phyloP scores from a whole-genome alignment of 1,284 basidiomycete genomes.

The Lignosus rhinocerotis region DNA sequence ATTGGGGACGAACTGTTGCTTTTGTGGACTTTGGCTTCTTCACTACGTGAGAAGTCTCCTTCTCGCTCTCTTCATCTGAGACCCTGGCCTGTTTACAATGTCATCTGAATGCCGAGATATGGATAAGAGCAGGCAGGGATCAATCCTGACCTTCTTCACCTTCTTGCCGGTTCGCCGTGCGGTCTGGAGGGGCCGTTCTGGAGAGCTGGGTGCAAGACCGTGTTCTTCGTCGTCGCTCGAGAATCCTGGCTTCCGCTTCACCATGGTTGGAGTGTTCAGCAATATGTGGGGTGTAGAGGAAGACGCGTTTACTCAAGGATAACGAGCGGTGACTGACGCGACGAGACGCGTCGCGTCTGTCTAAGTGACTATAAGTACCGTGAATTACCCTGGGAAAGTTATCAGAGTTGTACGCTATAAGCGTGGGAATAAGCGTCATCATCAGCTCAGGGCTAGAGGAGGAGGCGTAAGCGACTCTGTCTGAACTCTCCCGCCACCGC shows the following conservation, averaged over 20 bases:
- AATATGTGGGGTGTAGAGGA: no score
- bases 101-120: neutral
- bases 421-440: conserved; percentile 25
- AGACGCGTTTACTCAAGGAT: neutral
- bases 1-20: conserved; percentile 3
- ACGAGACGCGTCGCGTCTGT: conserved; percentile 21
- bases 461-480: conserved; percentile 28
- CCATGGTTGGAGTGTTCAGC: conserved; percentile 29
- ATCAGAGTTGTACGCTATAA: conserved; percentile 3
- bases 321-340: neutral
- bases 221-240: conserved; percentile 35
- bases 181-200: conserved; percentile 20
- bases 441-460: conserved; percentile 8
- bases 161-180: conserved; percentile 20
- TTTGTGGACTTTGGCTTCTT: conserved; percentile 17
- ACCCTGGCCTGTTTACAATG: neutral
- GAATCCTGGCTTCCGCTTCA: conserved; percentile 37
- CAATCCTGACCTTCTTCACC: neutral
- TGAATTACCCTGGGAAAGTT: conserved; percentile 18
- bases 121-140: neutral
- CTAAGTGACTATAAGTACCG: neutral
- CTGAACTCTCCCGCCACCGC: conserved; percentile 21
- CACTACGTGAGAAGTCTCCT: conserved; percentile 9
- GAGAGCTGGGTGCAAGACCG: conserved; percentile 11
- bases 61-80: conserved; percentile 16